Evolutionary conservation across 306 rosid genomes (phyloP).

Genomic region (Rosa persica): DNA sequence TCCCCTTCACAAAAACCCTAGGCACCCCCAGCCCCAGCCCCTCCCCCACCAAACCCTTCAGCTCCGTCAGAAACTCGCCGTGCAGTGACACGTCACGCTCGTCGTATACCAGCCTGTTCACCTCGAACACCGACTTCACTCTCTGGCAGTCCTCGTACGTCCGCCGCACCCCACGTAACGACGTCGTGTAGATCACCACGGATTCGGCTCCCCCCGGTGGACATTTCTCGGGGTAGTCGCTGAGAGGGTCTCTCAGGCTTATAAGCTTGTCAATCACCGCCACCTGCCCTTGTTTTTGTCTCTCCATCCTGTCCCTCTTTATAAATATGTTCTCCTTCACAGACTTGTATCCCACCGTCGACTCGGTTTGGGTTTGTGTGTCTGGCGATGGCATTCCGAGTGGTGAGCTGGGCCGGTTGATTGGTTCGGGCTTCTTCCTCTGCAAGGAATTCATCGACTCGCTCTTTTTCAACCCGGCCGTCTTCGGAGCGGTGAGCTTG

Average conservation of each 20-base stretch:
- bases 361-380: neutral
- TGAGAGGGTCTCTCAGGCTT: constrained; percentile 48
- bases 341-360: neutral
- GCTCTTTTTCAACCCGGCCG: constrained; percentile 27
- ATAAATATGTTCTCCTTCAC: constrained; percentile 75
- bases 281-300: constrained; percentile 51
- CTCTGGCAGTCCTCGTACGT: constrained; percentile 72
- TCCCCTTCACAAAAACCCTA: constrained; percentile 76
- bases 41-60: constrained; percentile 54
- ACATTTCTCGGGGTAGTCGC: constrained; percentile 61
- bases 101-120: constrained; percentile 58
- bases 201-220: constrained; percentile 65
- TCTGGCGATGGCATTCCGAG: neutral
- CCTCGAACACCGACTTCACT: constrained; percentile 57
- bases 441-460: constrained; percentile 17
- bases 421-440: neutral
- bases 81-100: constrained; percentile 94
- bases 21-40: constrained; percentile 42
- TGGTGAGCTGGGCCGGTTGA: constrained; percentile 6
- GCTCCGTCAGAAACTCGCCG: constrained; percentile 56
- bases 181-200: constrained; percentile 88
- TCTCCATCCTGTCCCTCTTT: constrained; percentile 60
- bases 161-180: constrained; percentile 72
- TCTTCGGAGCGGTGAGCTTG: constrained; percentile 34
- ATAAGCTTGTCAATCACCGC: constrained; percentile 29